Evolutionary conservation across 306 rosid genomes (phyloP).

Genomic region (Chamaecrista fasciculata): DNA sequence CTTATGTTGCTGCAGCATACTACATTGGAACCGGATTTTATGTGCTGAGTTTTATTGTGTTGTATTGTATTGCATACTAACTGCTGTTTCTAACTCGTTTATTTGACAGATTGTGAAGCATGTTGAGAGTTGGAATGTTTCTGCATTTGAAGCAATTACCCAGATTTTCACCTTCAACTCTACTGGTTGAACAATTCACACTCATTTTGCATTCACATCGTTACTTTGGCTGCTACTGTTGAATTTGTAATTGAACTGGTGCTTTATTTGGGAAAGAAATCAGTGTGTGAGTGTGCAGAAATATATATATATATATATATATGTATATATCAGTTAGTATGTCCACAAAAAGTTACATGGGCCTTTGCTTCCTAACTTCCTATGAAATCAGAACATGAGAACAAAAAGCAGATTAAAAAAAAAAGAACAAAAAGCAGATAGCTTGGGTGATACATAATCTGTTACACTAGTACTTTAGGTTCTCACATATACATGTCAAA

Average conservation of each 20-base stretch:
- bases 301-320: no score
- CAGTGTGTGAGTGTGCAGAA: neutral
- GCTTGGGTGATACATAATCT: no score
- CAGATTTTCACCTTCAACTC: constrained; percentile 66
- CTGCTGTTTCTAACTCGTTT: constrained; percentile 7
- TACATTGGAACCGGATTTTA: neutral
- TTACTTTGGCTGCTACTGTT: neutral
- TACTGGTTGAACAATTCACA: constrained; percentile 21
- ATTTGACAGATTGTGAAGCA: constrained; percentile 71
- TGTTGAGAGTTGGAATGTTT: constrained; percentile 82
- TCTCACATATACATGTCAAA: no score
- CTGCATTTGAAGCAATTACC: constrained; percentile 80
- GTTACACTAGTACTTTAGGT: no score
- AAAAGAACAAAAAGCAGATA: no score
- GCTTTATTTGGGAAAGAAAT: neutral
- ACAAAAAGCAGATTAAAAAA: no score
- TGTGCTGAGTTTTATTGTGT: no score
- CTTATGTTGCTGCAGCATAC: constrained; percentile 8
- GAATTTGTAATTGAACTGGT: neutral
- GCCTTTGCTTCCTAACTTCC: no score
- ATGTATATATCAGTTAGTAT: no score
- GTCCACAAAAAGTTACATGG: no score
- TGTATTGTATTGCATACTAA: constrained; percentile 15
- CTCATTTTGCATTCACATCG: constrained; percentile 12
- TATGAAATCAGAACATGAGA: no score